Conservation (phyloP, 352 stramenopile species). For the Phytophthora sojae region DNA sequence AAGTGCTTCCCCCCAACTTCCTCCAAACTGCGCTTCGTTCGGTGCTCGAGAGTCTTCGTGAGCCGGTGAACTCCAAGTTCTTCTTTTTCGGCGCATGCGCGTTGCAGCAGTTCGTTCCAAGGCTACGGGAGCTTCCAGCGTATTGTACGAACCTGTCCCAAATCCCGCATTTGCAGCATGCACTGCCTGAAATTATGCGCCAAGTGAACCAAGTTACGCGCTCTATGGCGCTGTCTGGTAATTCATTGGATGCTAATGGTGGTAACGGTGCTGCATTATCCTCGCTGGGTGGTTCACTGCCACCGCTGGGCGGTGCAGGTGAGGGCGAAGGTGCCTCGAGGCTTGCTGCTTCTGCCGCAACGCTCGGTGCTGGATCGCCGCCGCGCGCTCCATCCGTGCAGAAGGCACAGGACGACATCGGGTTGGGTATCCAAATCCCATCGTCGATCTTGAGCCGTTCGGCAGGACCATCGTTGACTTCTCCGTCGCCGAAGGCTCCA, state of each 20-base stretch:
- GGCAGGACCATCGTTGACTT: constrained; percentile 54
- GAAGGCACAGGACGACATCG: constrained; percentile 43
- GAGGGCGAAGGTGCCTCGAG: constrained; percentile 36
- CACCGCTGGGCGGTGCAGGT: constrained; percentile 20
- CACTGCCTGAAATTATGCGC: constrained; percentile 92
- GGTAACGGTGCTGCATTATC: constrained; percentile 28
- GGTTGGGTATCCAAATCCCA: constrained; percentile 46
- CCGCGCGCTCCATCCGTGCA: constrained; percentile 13
- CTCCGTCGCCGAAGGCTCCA: constrained; percentile 48
- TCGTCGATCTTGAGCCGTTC: constrained; percentile 57
- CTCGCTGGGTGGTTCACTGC: constrained; percentile 30
- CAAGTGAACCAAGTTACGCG: constrained; percentile 87
- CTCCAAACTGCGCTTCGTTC: constrained; percentile 98
- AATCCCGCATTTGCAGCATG: constrained; percentile 97
- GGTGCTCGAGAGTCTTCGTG: constrained; percentile 97
- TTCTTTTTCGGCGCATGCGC: constrained; percentile 99
- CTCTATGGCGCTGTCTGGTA: constrained; percentile 55
- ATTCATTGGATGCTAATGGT: constrained; percentile 35
- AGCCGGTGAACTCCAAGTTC: constrained; percentile 97
- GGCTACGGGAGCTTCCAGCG: constrained; percentile 96
- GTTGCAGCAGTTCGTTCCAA: constrained; percentile 97
- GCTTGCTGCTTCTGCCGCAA: constrained; percentile 25
- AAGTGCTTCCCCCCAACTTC: constrained; percentile 98
- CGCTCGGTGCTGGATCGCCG: constrained; percentile 33
- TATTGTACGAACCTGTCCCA: constrained; percentile 99